phyloP scores from a whole-genome alignment of 805 yeast species.

The Ogataea populi-albae region DNA sequence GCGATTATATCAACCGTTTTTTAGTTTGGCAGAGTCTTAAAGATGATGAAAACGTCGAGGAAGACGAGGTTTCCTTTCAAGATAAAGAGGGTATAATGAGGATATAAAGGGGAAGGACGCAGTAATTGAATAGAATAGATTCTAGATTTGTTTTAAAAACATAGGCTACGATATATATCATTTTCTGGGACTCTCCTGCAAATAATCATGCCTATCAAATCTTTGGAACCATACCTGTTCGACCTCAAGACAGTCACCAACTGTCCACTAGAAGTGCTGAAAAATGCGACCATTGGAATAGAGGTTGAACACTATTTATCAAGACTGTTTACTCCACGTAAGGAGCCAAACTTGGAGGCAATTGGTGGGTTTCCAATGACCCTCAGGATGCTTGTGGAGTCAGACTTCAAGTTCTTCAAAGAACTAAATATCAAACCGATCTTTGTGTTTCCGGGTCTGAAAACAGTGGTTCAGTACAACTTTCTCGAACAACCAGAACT shows the following conservation, averaged over 20 bases:
- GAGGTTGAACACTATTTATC: constrained; percentile 80
- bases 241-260: constrained; percentile 64
- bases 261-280: constrained; percentile 58
- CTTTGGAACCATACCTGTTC: constrained; percentile 65
- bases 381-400: constrained; percentile 50
- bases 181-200: background rate
- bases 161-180: too few species aligned
- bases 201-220: constrained; percentile 36
- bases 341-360: constrained; percentile 70
- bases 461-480: constrained; percentile 35
- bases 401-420: constrained; percentile 60
- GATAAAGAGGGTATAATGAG: too few species aligned
- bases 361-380: constrained; percentile 79
- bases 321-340: constrained; percentile 56
- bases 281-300: constrained; percentile 71
- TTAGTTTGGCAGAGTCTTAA: too few species aligned
- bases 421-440: constrained; percentile 70
- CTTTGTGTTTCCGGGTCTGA: constrained; percentile 73
- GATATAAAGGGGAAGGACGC: too few species aligned
- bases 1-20: too few species aligned
- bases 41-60: too few species aligned
- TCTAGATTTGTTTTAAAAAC: too few species aligned
- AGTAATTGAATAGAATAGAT: too few species aligned
- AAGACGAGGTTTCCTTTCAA: too few species aligned
- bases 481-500: constrained; percentile 25